Base-by-base conservation (phyloP, 2,329 filamentous ascomycete genomes). In the Aspergillus melleus region DNA sequence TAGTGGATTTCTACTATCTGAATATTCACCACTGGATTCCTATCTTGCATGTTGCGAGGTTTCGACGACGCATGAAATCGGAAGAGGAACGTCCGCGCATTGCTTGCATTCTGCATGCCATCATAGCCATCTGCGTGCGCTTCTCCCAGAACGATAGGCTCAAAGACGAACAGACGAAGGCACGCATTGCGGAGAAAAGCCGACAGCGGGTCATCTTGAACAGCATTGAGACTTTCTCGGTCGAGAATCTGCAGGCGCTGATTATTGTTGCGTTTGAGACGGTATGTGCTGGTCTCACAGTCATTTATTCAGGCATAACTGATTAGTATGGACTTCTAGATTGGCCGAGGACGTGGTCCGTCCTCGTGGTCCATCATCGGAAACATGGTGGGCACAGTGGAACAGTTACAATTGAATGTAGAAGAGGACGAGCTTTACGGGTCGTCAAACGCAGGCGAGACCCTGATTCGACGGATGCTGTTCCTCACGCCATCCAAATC, bases 301-400 rank as follows among this genome's bases (percentile, higher is more conserved):
- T 30, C 4, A 20, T 47, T 47, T 47, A 1, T 4, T 14, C 22
- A 14, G 8, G n/a, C 22, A 14, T 11, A 30, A 6, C 22, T 29
- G n/a, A 32, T 29, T 52, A 12, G 51, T 55, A 6, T 32, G 24
- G 16, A 19, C 46, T 14, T 53, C 14, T n/a, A 70, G 70, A 75
- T 75, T 52, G 72, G 69, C 20, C 70, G 70, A 29, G 74, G 74
- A 22, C 65, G 70, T 9, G 72, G 71, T 0, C 71, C 73, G 4
- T 72, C 70, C 2, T 70, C 74, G 2, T 76, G 73, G 74, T 71
- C 68, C 11, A 68, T 75, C 1, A 67, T 76, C 16, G 73, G 73
- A 14, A 70, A 66, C 24, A 71, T 76, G 69, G 70, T 72, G 0
- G 59, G 74, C 16, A 75, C 72, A 0, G 74, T 78, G 1, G 72